Base-by-base conservation (phyloP, 345 rosid genomes). In the Streptanthus diversifolius region DNA sequence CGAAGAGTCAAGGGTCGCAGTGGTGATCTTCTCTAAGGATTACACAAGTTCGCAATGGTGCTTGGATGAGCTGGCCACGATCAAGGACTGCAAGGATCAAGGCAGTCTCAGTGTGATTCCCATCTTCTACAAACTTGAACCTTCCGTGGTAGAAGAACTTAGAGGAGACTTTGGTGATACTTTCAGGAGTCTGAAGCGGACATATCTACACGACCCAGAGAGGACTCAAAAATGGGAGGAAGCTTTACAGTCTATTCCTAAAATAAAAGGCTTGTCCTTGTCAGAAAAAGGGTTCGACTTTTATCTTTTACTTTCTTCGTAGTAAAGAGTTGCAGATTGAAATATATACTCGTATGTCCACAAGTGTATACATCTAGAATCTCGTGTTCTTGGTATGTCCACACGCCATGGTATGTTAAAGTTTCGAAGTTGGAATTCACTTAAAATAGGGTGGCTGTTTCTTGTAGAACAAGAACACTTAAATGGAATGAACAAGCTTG, bases 1-100 rank as follows among this genome's bases (percentile, higher is more conserved):
- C 5, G 66, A 45, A 10, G 37, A 70, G 44, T 70, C 74, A 1
- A 29, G 9, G 57, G 8, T 70, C 35, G 74, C 66, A 0, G 5
- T 59, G 0, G 66, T 32, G 10, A 45, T 70, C 24, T 70, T 70
- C 4, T 70, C 74, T 0, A 15, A n/a, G 21, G 33, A 47, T 8
- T 70, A 32, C 66, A 21, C 65, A 1, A n/a, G 4, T 10, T 70
- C 66, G 11, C 1, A 0, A 5, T 47, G 66, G 74, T 73, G 77
- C 30, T 63, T 73, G 47, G 56, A 73, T 5, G 77, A 53, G 67
- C 64, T 55, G 22, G 72, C 8, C 15, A 40, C 56, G 71, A 75
- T 61, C 1, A 73, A 27, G 22, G 65, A 73, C 1, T 2, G 48
- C 2, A 64, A 6, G 29, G 77, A 63, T 1, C 5, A 63, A 63